Conservation (phyloP, 2,329 filamentous ascomycete species). For the Stagonosporopsis tanaceti region DNA sequence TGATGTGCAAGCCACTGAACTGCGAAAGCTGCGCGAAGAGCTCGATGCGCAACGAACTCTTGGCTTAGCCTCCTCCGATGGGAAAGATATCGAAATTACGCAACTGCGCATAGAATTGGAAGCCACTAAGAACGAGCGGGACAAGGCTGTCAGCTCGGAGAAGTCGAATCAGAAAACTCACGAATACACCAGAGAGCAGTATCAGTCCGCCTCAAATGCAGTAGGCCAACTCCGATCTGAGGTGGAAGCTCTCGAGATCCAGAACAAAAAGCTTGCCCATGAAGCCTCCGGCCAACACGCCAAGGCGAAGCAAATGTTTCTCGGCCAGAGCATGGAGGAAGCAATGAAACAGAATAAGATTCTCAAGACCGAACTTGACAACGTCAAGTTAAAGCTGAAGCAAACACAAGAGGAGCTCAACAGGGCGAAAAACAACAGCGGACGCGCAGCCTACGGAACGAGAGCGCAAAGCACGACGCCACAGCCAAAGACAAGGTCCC, state of each 20-base stretch:
- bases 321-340: conserved; percentile 23
- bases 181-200: conserved; percentile 66
- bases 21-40: conserved; percentile 20
- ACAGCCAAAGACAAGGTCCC: conserved; percentile 34
- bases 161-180: conserved; percentile 53
- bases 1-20: conserved; percentile 23
- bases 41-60: conserved; percentile 31
- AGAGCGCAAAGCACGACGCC: conserved; percentile 41
- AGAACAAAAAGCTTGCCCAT: conserved; percentile 25
- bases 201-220: conserved; percentile 50
- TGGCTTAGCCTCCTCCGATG: conserved; percentile 32
- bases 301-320: conserved; percentile 29
- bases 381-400: conserved; percentile 25
- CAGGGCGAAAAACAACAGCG: conserved; percentile 26
- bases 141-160: conserved; percentile 42
- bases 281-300: conserved; percentile 29
- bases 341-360: conserved; percentile 17
- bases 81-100: conserved; percentile 34
- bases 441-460: conserved; percentile 37
- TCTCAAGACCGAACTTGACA: conserved; percentile 9
- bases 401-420: conserved; percentile 36
- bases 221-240: conserved; percentile 21
- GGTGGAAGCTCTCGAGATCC: conserved; percentile 22
- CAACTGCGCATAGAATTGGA: conserved; percentile 34
- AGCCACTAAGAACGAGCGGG: conserved; percentile 25